Conservation (phyloP, 179 eudicot species). For the Nepenthes alata region DNA sequence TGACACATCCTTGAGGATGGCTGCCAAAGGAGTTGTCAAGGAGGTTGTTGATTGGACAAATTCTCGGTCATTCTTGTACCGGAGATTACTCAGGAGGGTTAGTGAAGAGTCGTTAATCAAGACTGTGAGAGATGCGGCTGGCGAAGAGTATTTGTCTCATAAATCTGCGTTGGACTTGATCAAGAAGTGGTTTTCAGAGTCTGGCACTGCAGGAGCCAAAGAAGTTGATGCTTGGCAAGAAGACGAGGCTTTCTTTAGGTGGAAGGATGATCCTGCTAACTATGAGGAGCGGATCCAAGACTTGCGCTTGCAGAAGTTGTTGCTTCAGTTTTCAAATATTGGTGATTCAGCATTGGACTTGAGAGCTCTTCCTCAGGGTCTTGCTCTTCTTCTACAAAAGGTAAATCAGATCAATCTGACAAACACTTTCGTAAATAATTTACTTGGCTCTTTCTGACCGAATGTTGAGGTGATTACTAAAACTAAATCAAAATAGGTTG, state of each 20-base stretch:
- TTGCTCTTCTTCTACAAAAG: conserved; percentile 70
- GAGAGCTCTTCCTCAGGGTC: conserved; percentile 70
- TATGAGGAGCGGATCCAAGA: conserved; percentile 58
- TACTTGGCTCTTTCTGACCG: not conserved
- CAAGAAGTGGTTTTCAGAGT: conserved; percentile 66
- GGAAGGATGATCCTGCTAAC: conserved; percentile 54
- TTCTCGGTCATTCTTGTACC: conserved; percentile 65
- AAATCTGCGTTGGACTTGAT: conserved; percentile 55
- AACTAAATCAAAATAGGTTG: conserved; percentile 33
- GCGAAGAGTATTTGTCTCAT: conserved; percentile 46
- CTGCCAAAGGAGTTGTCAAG: conserved; percentile 76
- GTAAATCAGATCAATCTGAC: conserved; percentile 19
- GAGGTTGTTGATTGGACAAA: conserved; percentile 70
- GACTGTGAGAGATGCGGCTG: conserved; percentile 61
- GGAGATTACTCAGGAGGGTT: conserved; percentile 61
- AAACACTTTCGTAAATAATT: not conserved
- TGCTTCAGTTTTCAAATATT: conserved; percentile 49
- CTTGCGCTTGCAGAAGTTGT: conserved; percentile 54
- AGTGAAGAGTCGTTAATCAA: conserved; percentile 58
- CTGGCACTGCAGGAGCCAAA: conserved; percentile 22
- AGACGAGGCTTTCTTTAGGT: conserved; percentile 60
- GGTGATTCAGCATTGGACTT: conserved; percentile 55
- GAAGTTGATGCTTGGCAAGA: conserved; percentile 45
- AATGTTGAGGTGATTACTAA: not conserved
- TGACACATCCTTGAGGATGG: conserved; percentile 89